Evolutionary conservation across 106 monocot genomes (phyloP), one percentile per base, ranked within the genome.

Genomic region (Acorus calamus): DNA sequence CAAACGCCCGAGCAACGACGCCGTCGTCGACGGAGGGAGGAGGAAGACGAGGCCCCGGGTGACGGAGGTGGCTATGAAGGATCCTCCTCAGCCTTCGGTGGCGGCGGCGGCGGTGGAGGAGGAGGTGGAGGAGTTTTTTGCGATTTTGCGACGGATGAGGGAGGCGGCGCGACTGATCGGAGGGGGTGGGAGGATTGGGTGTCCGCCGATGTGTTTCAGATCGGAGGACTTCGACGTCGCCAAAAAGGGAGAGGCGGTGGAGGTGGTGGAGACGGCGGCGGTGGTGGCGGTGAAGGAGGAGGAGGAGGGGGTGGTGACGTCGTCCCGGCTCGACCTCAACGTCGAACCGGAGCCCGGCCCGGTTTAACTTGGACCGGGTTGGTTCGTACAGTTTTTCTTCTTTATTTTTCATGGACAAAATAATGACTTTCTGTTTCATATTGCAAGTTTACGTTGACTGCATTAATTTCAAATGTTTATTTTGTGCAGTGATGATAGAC

Each of bases 101-200:
- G 42, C 11, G 3, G 8, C 51, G 45, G 59, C 51, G 11, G 60
- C 46, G n/a, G 11, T 51, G 2, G 69, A 69, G 11, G 69, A 44
- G 13, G 60, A 69, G 50, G 69, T 69, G 60, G 60, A 69, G 52
- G 69, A 60, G 60, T 69, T 69, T 52, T 69, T 52, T 46, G 60
- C 69, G n/a, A 69, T 69, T 50, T 52, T 69, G 13, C 69, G 13
- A 42, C 59, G 69, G 60, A 52, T 69, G 60, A 51, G 60, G 7
- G 69, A 69, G 44, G 52, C 59, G 3, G 4, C 13, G 44, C n/a
- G 60, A 13, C 51, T 49, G 59, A 14, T 2, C 49, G 9, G 4
- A 3, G 28, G 28, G 28, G 28, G 28, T 28, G 28, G 28, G 28
- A 28, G 28, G 28, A 11, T 6, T 49, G 51, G 69, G 42, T 59